These are phyloP conservation scores for Backusella tuberculispora DNA, from an alignment of 192 early-diverging fungal species.

Conservation along the genomic window DNA sequence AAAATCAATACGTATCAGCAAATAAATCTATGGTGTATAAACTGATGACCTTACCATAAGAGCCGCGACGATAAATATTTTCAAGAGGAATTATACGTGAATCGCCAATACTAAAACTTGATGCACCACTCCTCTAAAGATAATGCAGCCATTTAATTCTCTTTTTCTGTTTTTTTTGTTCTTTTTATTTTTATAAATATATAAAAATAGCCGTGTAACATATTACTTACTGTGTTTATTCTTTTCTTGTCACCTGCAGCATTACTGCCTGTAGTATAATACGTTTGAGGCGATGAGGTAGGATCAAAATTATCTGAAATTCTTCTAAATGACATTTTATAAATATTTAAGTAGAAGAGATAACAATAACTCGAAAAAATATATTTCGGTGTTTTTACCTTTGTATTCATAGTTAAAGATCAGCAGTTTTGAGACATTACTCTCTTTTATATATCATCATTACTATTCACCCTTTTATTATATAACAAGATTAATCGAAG, in stretches of 20 bases:
- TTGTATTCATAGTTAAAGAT: background rate
- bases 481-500: background rate
- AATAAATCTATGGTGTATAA: background rate
- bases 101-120: constrained; percentile 10
- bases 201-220: background rate
- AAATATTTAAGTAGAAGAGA: background rate
- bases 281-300: constrained; percentile 32
- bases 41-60: constrained; percentile 35
- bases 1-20: background rate
- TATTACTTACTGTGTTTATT: constrained; percentile 19
- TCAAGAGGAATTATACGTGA: background rate
- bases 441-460: background rate
- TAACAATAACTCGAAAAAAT: background rate
- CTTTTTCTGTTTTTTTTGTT: no score
- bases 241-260: constrained; percentile 9
- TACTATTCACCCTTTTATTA: background rate
- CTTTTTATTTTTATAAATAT: background rate
- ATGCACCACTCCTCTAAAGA: constrained; percentile 11
- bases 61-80: constrained; percentile 29
- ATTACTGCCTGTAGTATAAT: constrained; percentile 43
- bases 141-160: background rate
- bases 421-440: background rate
- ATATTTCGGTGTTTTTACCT: background rate
- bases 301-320: constrained; percentile 15
- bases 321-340: background rate